Evolutionary conservation across 75 land plant genomes (phyloP).

Genomic region (Pinus albicaulis): DNA sequence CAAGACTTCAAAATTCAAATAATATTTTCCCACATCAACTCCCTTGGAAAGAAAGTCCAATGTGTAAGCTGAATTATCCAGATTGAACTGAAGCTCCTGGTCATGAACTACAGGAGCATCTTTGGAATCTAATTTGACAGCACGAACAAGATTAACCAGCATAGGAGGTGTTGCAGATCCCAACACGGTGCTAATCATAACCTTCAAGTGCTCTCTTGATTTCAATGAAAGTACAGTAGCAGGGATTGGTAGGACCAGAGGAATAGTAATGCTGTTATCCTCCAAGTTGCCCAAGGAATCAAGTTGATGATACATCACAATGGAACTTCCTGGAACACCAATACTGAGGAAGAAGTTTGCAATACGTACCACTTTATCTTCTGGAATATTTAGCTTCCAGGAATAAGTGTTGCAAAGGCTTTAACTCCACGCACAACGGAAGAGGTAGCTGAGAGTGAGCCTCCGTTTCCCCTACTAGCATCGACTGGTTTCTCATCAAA

Average conservation of each 20-base stretch:
- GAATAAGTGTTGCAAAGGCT: constrained; percentile 56
- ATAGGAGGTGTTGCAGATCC: constrained; percentile 61
- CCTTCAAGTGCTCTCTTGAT: constrained; percentile 53
- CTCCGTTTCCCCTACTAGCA: constrained; percentile 24
- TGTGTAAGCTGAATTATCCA: constrained; percentile 25
- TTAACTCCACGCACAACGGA: constrained; percentile 61
- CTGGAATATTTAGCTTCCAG: no score
- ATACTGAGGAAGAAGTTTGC: constrained; percentile 73
- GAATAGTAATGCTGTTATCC: constrained; percentile 48
- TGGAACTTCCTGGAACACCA: constrained; percentile 60
- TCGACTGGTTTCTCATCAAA: constrained; percentile 66
- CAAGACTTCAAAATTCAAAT: constrained; percentile 54
- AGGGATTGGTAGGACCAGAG: constrained; percentile 63
- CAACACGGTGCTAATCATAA: constrained; percentile 48
- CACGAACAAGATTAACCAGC: constrained; percentile 48
- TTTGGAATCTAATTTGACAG: constrained; percentile 31
- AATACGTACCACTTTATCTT: constrained; percentile 67
- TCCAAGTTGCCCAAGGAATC: constrained; percentile 65
- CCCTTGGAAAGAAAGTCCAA: constrained; percentile 33
- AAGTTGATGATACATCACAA: constrained; percentile 58
- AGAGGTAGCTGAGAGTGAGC: constrained; percentile 60
- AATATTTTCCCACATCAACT: constrained; percentile 70
- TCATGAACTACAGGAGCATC: constrained; percentile 16
- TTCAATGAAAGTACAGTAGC: constrained; percentile 54
- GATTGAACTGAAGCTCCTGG: constrained; percentile 40